Evolutionary conservation across 768 basidiomycete species (phyloP).

Genomic region (Boletus sp.): DNA sequence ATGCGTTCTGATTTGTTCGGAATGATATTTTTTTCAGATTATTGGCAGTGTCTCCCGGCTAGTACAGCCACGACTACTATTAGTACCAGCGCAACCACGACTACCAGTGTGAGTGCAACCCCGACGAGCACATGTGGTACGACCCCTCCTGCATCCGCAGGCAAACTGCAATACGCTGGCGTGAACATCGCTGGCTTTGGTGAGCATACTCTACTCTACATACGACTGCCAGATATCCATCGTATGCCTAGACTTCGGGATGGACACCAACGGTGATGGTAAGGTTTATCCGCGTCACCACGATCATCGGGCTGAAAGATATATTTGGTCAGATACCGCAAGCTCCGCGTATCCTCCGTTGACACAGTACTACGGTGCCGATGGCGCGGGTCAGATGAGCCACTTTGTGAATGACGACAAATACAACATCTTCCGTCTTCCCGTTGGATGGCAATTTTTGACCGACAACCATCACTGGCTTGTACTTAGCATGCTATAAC

Average conservation of each 20-base stretch:
- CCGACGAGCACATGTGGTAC: not conserved
- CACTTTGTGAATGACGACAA: constrained; percentile 53
- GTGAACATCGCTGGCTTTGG: constrained; percentile 15
- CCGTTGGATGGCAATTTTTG: constrained; percentile 55
- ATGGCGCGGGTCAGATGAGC: constrained; percentile 45
- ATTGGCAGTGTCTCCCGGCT: constrained; percentile 6
- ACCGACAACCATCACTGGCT: too few species aligned
- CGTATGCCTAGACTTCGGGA: constrained; percentile 5
- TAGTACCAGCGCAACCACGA: not conserved
- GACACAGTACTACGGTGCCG: constrained; percentile 2
- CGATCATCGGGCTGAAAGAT: not conserved
- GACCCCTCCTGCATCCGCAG: constrained; percentile 3
- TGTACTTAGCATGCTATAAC: too few species aligned
- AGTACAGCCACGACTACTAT: not conserved
- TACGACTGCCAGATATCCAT: not conserved
- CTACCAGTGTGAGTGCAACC: not conserved
- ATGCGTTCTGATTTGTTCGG: not conserved
- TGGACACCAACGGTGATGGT: constrained; percentile 9
- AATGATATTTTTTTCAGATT: not conserved
- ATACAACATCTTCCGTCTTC: constrained; percentile 55
- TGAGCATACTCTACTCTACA: not conserved
- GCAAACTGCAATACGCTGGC: constrained; percentile 8
- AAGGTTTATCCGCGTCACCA: not conserved
- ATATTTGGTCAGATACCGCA: not conserved
- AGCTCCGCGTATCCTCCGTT: constrained; percentile 9